phyloP scores from a whole-genome alignment of 2,329 filamentous ascomycete species.

The Fusarium torulosum region DNA sequence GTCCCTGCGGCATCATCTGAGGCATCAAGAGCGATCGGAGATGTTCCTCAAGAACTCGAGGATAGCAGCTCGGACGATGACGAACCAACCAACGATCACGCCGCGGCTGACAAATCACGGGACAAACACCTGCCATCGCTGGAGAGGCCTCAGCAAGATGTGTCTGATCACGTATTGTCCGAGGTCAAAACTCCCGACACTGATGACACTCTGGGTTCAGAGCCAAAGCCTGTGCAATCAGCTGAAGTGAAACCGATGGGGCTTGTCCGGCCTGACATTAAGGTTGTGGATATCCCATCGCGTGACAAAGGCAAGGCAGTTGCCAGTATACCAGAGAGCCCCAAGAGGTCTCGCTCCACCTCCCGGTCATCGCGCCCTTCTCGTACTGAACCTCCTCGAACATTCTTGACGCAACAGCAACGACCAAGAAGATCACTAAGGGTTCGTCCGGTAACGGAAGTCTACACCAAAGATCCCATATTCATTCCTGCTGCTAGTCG shows the following conservation, averaged over 20 bases:
- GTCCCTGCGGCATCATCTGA: conserved; percentile 1
- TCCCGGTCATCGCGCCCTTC: conserved; percentile 26
- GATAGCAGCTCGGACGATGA: conserved; percentile 12
- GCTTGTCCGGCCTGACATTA: conserved; percentile 22
- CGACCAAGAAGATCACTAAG: conserved; percentile 36
- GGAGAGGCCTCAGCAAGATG: conserved; percentile 7
- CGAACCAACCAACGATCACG: neutral
- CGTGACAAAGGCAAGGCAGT: conserved; percentile 38
- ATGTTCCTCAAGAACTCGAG: neutral
- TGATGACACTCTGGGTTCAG: conserved; percentile 30
- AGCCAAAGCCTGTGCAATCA: conserved; percentile 20
- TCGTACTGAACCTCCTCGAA: conserved; percentile 41
- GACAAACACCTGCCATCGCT: neutral
- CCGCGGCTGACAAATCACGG: neutral
- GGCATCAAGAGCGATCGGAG: neutral
- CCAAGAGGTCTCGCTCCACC: conserved; percentile 26
- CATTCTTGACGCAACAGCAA: conserved; percentile 45
- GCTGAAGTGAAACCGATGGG: conserved; percentile 22
- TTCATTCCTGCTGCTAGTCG: conserved; percentile 43
- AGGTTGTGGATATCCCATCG: conserved; percentile 35
- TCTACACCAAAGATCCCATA: conserved; percentile 46
- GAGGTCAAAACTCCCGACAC: conserved; percentile 27
- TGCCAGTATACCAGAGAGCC: conserved; percentile 16
- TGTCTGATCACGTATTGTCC: conserved; percentile 6
- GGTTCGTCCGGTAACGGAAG: conserved; percentile 43